Evolutionary conservation across 768 basidiomycete genomes (phyloP).

Genomic region (Boletus sp.): DNA sequence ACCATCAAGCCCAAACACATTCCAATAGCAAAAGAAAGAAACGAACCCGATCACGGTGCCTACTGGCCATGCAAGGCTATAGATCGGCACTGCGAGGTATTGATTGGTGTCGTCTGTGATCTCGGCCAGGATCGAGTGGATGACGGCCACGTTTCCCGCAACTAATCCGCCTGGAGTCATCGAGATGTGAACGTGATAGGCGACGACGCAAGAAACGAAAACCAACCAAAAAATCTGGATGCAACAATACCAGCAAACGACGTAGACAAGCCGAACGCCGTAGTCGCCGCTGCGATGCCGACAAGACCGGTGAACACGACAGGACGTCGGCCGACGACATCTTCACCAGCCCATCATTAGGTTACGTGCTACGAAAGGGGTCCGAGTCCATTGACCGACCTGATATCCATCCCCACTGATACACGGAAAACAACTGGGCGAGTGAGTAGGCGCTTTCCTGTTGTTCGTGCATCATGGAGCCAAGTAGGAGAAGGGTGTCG

Average conservation of each 20-base stretch:
- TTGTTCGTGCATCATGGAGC: too few species aligned
- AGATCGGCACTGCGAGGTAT: slow-evolving; percentile 54
- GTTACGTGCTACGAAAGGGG: background rate
- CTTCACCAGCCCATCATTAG: slow-evolving; percentile 25
- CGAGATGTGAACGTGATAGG: background rate
- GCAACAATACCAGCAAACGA: slow-evolving; percentile 45
- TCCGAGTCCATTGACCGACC: background rate
- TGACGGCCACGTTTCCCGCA: slow-evolving; percentile 58
- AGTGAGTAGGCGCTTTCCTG: too few species aligned
- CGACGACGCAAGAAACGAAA: background rate
- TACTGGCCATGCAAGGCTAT: slow-evolving; percentile 54
- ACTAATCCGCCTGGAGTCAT: slow-evolving; percentile 50
- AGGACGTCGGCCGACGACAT: slow-evolving; percentile 57
- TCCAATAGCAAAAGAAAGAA: background rate
- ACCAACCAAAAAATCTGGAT: slow-evolving; percentile 50
- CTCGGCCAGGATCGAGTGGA: slow-evolving; percentile 58
- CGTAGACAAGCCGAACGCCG: slow-evolving; percentile 53
- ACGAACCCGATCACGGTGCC: slow-evolving; percentile 52
- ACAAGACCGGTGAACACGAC: slow-evolving; percentile 51
- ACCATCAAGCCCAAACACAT: background rate
- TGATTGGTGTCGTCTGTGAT: slow-evolving; percentile 62
- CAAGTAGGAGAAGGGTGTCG: background rate
- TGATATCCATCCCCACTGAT: slow-evolving; percentile 49
- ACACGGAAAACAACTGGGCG: slow-evolving; percentile 31
- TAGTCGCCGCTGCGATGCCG: slow-evolving; percentile 49